Evolutionary conservation across 139 green algal genomes (phyloP), one percentile per base, ranked within the genome.

Genomic region (Chlorokybus atmophyticus): DNA sequence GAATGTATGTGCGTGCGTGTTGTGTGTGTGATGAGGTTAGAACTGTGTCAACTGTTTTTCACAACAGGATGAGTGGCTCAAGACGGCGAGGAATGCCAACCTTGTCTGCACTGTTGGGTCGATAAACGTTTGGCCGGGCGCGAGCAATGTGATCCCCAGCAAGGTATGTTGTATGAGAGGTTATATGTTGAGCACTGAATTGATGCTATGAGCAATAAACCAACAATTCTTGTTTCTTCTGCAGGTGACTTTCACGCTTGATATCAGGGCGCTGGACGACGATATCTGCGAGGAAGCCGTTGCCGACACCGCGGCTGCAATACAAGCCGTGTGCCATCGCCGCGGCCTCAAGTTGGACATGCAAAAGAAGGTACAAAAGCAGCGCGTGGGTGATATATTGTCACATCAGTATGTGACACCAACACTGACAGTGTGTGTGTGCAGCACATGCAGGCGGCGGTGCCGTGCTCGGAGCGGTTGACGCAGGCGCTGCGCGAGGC

Each of bases 31-130:
- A n/a, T n/a, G n/a, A n/a, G n/a, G n/a, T n/a, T n/a, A n/a, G n/a
- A n/a, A n/a, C n/a, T n/a, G n/a, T n/a, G n/a, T n/a, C n/a, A n/a
- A n/a, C n/a, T n/a, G n/a, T n/a, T n/a, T n/a, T n/a, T n/a, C n/a
- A n/a, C n/a, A n/a, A n/a, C n/a, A n/a, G n/a, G n/a, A n/a, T n/a
- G n/a, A n/a, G n/a, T n/a, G n/a, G n/a, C n/a, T n/a, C n/a, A n/a
- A n/a, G n/a, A n/a, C n/a, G n/a, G n/a, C n/a, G n/a, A n/a, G n/a
- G 17, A 17, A 5, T 17, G 48, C 31, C 27, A 23, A 23, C 44
- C 76, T 95, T 57, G 84, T 95, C 40, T 95, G 87, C 70, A 95
- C 85, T 0, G 83, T 91, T 30, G 87, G 87, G n/a, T 67, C 82
- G 3, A 25, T 93, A 19, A 58, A 32, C 1, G 58, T 92, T 7